phyloP scores from a whole-genome alignment of 352 stramenopile genomes.

The Pythium volutum region DNA sequence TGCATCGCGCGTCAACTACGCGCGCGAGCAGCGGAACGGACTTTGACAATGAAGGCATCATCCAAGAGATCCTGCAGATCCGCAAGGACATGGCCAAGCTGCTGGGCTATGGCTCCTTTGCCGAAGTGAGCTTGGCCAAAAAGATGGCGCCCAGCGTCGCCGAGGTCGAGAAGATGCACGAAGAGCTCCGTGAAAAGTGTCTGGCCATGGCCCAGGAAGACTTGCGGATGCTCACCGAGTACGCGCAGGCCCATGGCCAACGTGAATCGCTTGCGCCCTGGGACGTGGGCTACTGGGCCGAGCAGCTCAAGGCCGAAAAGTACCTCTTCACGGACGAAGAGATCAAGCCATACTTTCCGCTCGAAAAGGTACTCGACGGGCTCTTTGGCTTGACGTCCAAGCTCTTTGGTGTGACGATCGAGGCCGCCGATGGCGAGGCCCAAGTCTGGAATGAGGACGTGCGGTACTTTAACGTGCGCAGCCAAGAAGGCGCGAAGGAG shows the following conservation, averaged over 20 bases:
- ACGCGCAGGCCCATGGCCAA: constrained; percentile 81
- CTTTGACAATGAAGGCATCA: constrained; percentile 93
- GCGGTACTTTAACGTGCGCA: constrained; percentile 93
- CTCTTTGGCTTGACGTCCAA: constrained; percentile 94
- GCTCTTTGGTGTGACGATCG: constrained; percentile 95
- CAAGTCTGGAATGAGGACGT: constrained; percentile 96
- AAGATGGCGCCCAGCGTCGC: constrained; percentile 96
- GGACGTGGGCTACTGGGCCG: constrained; percentile 95
- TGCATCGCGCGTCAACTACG: constrained; percentile 93
- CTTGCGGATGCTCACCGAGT: constrained; percentile 86
- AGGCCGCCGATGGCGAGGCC: constrained; percentile 57
- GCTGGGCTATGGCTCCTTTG: constrained; percentile 93
- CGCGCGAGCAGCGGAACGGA: constrained; percentile 76
- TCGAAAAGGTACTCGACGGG: constrained; percentile 93
- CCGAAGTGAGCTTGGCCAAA: constrained; percentile 89
- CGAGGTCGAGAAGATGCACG: constrained; percentile 91
- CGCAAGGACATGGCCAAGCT: constrained; percentile 89
- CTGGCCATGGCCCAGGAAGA: constrained; percentile 89
- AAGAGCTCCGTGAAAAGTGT: constrained; percentile 92
- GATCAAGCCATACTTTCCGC: constrained; percentile 96
- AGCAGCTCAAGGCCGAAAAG: constrained; percentile 94
- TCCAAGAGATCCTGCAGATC: constrained; percentile 92
- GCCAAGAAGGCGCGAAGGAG: constrained; percentile 65
- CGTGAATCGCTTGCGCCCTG: constrained; percentile 83
- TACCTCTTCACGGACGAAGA: constrained; percentile 97